Evolutionary conservation across 208 protist genomes (phyloP).

Genomic region (Acanthamoeba rhysodes): DNA sequence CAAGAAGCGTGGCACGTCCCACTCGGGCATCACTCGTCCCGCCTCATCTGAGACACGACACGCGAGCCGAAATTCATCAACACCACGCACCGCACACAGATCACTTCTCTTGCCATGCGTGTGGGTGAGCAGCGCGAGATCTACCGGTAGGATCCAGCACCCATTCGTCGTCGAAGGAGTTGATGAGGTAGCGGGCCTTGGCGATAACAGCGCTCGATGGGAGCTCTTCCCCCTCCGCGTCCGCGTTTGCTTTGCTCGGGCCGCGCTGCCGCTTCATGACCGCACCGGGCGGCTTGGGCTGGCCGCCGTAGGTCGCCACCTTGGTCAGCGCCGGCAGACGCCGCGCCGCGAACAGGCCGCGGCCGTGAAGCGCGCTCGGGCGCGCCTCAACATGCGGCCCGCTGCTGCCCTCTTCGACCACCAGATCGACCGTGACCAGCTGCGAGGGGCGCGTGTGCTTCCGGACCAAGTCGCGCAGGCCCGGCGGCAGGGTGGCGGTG

Average conservation of each 20-base stretch:
- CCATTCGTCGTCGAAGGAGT: constrained; percentile 1
- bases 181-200: constrained; percentile 17
- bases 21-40: background rate
- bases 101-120: background rate
- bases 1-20: background rate
- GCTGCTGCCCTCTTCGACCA: background rate
- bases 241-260: background rate
- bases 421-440: no score
- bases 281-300: background rate
- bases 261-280: background rate
- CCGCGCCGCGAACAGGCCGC: background rate
- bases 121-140: background rate
- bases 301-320: background rate
- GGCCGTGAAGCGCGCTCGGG: background rate
- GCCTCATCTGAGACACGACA: background rate
- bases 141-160: constrained; percentile 26
- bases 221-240: background rate
- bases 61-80: no score
- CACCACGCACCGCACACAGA: background rate
- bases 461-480: no score
- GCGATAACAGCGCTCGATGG: background rate
- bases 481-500: no score
- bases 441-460: no score
- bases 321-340: background rate
- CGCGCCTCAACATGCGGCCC: background rate